These are phyloP conservation scores for Thinopyrum elongatum DNA, from an alignment of 176 grass and related monocot species.

Conservation along the genomic window DNA sequence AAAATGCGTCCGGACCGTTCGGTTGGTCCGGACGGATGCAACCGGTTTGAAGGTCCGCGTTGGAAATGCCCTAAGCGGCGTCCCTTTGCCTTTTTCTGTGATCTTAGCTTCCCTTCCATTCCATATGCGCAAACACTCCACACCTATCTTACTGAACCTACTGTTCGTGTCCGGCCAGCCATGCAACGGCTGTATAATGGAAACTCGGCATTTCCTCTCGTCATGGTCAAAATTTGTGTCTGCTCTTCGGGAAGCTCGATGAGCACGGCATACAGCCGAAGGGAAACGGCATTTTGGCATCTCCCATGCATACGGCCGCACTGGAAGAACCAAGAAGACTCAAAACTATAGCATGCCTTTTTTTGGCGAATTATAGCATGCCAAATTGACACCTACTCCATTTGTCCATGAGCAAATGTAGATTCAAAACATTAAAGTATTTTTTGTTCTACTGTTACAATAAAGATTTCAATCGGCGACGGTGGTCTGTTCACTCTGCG, in stretches of 20 bases:
- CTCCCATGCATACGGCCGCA: background rate
- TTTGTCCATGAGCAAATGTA: background rate
- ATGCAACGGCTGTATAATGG: background rate
- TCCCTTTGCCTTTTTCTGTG: background rate
- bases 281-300: background rate
- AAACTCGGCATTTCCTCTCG: background rate
- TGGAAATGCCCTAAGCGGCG: no score
- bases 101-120: background rate
- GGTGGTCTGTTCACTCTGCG: no score
- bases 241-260: background rate
- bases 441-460: no score
- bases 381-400: no score
- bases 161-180: background rate
- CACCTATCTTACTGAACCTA: background rate
- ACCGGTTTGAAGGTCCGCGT: no score
- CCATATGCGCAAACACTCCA: slow-evolving; percentile 9
- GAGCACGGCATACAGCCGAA: background rate
- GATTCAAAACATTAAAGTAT: background rate
- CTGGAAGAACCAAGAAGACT: slow-evolving; percentile 15
- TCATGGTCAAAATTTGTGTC: slow-evolving; percentile 29
- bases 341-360: no score
- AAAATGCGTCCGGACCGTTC: no score
- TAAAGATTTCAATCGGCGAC: no score
- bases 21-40: no score
- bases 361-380: no score